Conservation (phyloP, 306 rosid genomes). For the Gillenia trifoliata region DNA sequence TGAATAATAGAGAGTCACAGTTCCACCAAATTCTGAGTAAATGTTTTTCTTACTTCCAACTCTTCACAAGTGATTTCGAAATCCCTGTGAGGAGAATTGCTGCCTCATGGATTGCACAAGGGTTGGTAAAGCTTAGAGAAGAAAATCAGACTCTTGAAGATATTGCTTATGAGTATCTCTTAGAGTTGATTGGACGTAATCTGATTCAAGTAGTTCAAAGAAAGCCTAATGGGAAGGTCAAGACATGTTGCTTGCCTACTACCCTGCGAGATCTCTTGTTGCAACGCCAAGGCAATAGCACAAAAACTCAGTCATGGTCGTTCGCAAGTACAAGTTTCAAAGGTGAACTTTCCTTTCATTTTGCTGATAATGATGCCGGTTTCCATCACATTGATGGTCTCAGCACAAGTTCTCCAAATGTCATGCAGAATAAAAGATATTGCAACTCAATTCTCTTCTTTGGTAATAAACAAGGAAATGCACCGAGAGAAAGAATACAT, state of each 20-base stretch:
- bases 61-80: constrained; percentile 11
- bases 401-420: background rate
- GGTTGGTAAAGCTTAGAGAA: background rate
- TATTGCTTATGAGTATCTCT: background rate
- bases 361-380: background rate
- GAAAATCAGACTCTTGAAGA: background rate
- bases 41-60: constrained; percentile 7
- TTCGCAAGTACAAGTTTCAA: background rate
- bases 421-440: background rate
- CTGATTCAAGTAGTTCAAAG: constrained; percentile 16
- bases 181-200: background rate
- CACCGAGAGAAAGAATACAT: background rate
- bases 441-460: background rate
- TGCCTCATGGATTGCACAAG: constrained; percentile 5
- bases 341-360: background rate
- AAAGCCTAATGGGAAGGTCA: constrained; percentile 10
- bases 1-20: background rate
- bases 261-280: background rate
- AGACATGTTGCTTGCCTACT: constrained; percentile 14
- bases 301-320: background rate
- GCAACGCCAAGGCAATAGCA: background rate
- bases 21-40: background rate
- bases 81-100: constrained; percentile 17
- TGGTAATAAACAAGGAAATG: background rate
- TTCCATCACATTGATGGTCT: background rate